A percentile compares a stretch with the other conserved stretches of the same genome.
Evolutionary conservation across 1,139 yeast species (phyloP).

Genomic region (Blastobotrys arbuscula): DNA sequence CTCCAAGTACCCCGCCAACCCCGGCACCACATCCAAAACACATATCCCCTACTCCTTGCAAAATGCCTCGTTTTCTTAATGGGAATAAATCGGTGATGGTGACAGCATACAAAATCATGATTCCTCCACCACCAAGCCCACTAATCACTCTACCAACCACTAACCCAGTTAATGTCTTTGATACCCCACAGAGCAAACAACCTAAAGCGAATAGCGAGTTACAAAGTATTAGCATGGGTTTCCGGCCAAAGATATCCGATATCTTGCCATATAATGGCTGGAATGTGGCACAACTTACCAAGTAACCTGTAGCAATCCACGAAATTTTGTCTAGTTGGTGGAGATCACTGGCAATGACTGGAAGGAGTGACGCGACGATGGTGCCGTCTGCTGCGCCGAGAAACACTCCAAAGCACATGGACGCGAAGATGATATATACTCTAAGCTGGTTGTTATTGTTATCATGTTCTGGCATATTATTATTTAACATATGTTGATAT

Average conservation of each 20-base stretch:
- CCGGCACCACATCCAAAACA: constrained; percentile 67
- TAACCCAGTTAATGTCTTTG: constrained; percentile 39
- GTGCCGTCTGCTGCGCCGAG: constrained; percentile 60
- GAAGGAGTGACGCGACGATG: constrained; percentile 59
- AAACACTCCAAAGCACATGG: constrained; percentile 48
- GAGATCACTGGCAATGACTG: constrained; percentile 58
- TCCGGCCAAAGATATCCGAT: constrained; percentile 82
- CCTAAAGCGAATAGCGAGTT: constrained; percentile 49
- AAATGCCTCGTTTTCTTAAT: constrained; percentile 52
- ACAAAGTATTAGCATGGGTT: constrained; percentile 45
- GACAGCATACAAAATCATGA: constrained; percentile 50
- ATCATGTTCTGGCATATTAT: no score
- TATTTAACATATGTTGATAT: no score
- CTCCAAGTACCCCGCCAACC: constrained; percentile 66
- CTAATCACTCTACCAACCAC: constrained; percentile 57
- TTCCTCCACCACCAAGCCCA: constrained; percentile 65
- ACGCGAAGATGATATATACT: constrained; percentile 26
- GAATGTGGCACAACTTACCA: constrained; percentile 56
- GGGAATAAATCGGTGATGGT: constrained; percentile 55
- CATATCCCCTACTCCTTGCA: constrained; percentile 59
- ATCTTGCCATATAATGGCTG: constrained; percentile 82
- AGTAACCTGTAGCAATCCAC: constrained; percentile 58
- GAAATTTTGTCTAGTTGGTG: constrained; percentile 48
- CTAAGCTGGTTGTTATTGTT: no score
- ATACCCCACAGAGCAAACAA: constrained; percentile 48